Evolutionary conservation across 2,329 filamentous ascomycete genomes (phyloP), one percentile per base, ranked within the genome.

Genomic region (Corynespora cassiicola): DNA sequence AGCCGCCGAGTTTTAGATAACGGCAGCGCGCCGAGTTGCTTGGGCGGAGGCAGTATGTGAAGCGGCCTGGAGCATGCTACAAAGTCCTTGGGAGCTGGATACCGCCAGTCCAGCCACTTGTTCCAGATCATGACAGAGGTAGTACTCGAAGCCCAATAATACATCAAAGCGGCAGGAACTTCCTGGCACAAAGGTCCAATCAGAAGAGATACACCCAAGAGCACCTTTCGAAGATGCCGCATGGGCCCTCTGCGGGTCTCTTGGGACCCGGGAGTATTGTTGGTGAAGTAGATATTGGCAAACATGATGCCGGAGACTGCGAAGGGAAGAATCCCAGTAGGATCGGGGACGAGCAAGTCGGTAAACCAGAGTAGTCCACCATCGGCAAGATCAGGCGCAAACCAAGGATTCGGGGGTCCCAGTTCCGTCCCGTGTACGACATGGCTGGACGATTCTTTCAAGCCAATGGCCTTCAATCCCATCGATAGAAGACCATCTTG

Each of bases 351-450:
- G 5, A 79, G 65, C 10, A 86, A 72, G 55, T 85, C 72, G 1
- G 75, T 72, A 39, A 84, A 83, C 81, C 81, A 86, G 2, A 82
- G 66, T 3, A 76, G 72, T n/a, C 81, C 81, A 63, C 83, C 81
- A 6, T 59, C 72, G 5, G 75, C 71, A 11, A 85, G 63, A 4
- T 74, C 71, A 3, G 75, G 73, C 47, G 82, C 77, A 20, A 75
- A 61, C 54, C 61, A 67, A 6, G 39, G 37, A 29, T 47, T 60
- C 3, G 39, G 31, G 11, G 31, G 19, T 3, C 39, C 34, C 18
- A 47, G 11, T 4, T 39, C 25, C 1, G 45, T 17, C n/a, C 47
- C 42, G 22, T 45, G 49, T 7, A 36, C 33, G 11, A 42, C 33
- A 10, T 36, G 5, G 33, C 18, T 11, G 25, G 3, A 24, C 7